Evolutionary conservation across 2,329 filamentous ascomycete genomes (phyloP), one percentile per base, ranked within the genome.

Genomic region (Diaporthe citriasiana): DNA sequence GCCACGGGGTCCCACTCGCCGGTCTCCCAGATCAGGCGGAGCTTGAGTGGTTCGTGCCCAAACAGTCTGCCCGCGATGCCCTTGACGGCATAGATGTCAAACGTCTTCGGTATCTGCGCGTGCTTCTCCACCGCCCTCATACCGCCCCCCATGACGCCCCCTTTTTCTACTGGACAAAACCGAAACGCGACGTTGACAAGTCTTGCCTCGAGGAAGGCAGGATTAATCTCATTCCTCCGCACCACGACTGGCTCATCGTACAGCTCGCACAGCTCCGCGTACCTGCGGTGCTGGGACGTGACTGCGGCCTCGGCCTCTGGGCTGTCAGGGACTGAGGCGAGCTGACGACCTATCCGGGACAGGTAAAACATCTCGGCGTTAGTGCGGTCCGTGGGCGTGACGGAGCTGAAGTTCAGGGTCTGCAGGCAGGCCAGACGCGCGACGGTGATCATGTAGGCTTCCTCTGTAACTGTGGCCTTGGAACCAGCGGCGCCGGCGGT

Each of bases 281-380:
- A 98, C 6, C 95, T 89, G 10, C 91, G 92, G 82, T 98, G 95
- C 4, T 85, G 83, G 0, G 81, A 83, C 4, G 93, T 81, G 0
- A 97, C 88, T 1, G 84, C 83, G 0, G 82, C 83, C 77, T 92
- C 85, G 4, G 70, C 75, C 57, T 87, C 88, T 2, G 85, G 82
- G 3, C 82, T 82, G 72, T 90, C 87, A 0, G 90, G 85, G 0
- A 90, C 88, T 4, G 87, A 84, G 1, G 91, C 88, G 51, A 98
- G 86, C 80, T 97, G 94, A 76, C 91, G 92, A 15, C 90, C 93
- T 73, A 98, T 97, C 71, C 93, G 90, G 0, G 93, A 94, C 15
- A 98, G 90, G 82, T 99, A 99, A 82, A 97, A 99, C 79, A 96
- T 92, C 78, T 98, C 97, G 6, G 95, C 95, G 79, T 98, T 97